Evolutionary conservation across 2,329 filamentous ascomycete genomes (phyloP), one percentile per base, ranked within the genome.

Genomic region (Pleoardoris graminearum): DNA sequence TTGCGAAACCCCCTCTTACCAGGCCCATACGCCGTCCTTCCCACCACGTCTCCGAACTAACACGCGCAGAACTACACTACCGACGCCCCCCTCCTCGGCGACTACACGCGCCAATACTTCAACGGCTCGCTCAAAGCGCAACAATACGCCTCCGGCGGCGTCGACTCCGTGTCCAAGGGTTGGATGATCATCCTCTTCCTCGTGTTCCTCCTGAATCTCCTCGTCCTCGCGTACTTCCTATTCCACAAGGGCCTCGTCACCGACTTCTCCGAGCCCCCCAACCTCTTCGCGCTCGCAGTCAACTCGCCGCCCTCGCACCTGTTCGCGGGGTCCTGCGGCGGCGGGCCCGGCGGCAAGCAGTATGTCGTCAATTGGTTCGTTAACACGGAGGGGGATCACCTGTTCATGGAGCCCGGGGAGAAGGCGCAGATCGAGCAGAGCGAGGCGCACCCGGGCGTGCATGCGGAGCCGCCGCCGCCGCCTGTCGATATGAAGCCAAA

Each of bases 261-360:
- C 0, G 90, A 93, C 73, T 91, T 88, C 65, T 89, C 85, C 0
- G 89, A 93, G 63, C 87, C 89, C 0, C 84, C 87, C 48, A 91
- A 91, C 65, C 75, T 91, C 2, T 91, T 92, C 62, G 78, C 85
- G 0, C 73, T 91, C 0, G 86, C 88, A 1, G 77, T 92, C 47
- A 91, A 91, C 65, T 82, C 78, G 22, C 83, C 83, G 0, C 79
- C 80, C 0, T 79, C 75, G 5, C 66, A 76, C 2, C 70, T 76
- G 3, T 60, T 86, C n/a, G 74, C 76, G 0, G 84, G 84, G 0
- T 79, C 76, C 6, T 85, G 83, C 62, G 84, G 82, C 1, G 78
- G 75, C 11, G 84, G 83, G 0, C 83, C 83, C 0, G 71, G 75
- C 14, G 79, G 79, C 0, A 68, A 74, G 12, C 77, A 84, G 53